phyloP scores from a whole-genome alignment of 345 rosid species.

The Cardamine resedifolia region DNA sequence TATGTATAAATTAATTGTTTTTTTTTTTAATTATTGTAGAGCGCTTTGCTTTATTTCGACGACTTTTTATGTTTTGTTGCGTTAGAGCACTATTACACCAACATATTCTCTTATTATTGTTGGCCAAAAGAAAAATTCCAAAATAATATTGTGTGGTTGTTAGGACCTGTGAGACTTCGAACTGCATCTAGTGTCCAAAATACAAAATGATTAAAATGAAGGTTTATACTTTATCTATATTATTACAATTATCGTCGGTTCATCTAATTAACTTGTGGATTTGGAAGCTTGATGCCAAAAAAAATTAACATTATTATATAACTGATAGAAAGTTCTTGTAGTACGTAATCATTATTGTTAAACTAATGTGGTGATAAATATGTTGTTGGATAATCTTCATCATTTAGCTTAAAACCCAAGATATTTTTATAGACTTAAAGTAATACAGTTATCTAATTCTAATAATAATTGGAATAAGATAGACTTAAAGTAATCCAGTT shows the following conservation, averaged over 20 bases:
- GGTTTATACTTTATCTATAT: background rate
- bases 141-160: slow-evolving; percentile 6
- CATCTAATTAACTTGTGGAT: background rate
- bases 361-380: background rate
- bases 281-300: background rate
- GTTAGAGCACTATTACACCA: slow-evolving; percentile 11
- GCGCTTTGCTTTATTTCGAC: slow-evolving; percentile 16
- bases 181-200: background rate
- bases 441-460: too few relatives aligned
- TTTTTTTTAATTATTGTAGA: background rate
- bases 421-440: too few relatives aligned
- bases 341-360: background rate
- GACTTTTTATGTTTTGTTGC: slow-evolving; percentile 21
- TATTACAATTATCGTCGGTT: background rate
- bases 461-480: too few relatives aligned
- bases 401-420: too few relatives aligned
- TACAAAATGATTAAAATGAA: background rate
- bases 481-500: too few relatives aligned
- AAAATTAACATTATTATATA: background rate
- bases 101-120: slow-evolving; percentile 8
- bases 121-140: background rate
- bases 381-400: too few relatives aligned
- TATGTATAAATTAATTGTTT: slow-evolving; percentile 7
- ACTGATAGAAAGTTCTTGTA: background rate
- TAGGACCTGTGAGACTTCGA: slow-evolving; percentile 13